Conservation (phyloP, 495 filamentous ascomycete genomes). For the Penicillium cosmopolitanum region DNA sequence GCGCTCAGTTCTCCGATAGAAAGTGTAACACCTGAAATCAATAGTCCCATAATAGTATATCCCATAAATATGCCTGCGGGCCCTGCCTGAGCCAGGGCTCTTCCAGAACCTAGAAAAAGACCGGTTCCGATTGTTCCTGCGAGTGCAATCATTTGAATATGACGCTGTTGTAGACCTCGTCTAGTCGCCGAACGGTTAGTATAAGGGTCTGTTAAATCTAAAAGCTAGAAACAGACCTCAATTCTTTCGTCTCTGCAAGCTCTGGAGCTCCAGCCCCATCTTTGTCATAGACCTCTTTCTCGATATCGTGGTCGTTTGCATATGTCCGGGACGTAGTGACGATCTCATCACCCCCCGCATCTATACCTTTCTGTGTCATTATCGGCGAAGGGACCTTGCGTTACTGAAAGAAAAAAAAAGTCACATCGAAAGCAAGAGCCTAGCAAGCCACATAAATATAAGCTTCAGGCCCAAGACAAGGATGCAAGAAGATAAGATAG, state of each 20-base stretch:
- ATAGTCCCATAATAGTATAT: constrained; percentile 29
- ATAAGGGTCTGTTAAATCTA: neutral
- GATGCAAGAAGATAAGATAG: neutral
- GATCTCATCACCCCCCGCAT: neutral
- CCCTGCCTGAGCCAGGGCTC: constrained; percentile 59
- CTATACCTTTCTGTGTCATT: neutral
- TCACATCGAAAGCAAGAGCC: neutral
- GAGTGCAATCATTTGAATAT: constrained; percentile 50
- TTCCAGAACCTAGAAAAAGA: constrained; percentile 48
- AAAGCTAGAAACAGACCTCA: neutral
- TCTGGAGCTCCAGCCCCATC: constrained; percentile 2
- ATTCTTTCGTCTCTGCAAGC: constrained; percentile 2
- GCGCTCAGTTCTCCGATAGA: constrained; percentile 32
- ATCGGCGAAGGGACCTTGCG: neutral
- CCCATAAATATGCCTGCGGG: constrained; percentile 54
- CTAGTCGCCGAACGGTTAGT: neutral
- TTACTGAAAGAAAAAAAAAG: neutral
- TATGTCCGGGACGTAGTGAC: neutral
- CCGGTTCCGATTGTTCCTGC: constrained; percentile 44
- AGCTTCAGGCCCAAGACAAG: neutral
- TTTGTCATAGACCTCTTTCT: neutral
- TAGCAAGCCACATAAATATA: neutral
- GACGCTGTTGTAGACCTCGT: constrained; percentile 29
- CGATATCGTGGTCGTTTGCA: neutral
- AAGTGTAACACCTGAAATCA: constrained; percentile 26